phyloP scores from a whole-genome alignment of 1,284 basidiomycete species.

The Macrocybe sp. region DNA sequence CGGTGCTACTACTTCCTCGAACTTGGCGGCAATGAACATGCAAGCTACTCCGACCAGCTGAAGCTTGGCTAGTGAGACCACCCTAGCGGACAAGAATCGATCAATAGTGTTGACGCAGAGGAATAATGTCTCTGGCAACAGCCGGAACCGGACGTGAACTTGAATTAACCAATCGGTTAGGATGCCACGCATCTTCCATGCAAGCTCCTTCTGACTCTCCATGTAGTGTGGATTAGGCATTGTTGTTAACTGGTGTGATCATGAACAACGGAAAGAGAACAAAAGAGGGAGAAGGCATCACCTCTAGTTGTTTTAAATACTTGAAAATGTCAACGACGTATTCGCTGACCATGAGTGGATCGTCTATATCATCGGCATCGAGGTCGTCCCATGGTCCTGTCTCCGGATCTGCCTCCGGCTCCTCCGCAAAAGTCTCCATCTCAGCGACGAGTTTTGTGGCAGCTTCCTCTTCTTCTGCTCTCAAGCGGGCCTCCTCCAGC shows the following conservation, averaged over 20 bases:
- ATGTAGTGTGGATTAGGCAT: conserved; percentile 91
- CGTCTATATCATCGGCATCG: conserved; percentile 90
- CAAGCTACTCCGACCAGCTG: conserved; percentile 95
- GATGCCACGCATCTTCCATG: conserved; percentile 93
- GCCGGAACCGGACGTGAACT: conserved; percentile 90
- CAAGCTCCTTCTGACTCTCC: conserved; percentile 85
- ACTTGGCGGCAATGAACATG: conserved; percentile 92
- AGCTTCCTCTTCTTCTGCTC: conserved; percentile 28
- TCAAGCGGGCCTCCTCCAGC: conserved; percentile 26
- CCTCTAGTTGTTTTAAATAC: conserved; percentile 81
- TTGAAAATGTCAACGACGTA: conserved; percentile 94
- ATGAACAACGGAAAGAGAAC: conserved; percentile 1
- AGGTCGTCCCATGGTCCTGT: conserved; percentile 80
- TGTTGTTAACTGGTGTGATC: conserved; percentile 47
- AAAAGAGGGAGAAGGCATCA: conserved; percentile 29
- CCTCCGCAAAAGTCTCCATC: conserved; percentile 35
- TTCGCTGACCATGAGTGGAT: conserved; percentile 96
- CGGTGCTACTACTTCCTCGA: conserved; percentile 94
- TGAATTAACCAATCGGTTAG: conserved; percentile 98
- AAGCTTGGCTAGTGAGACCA: conserved; percentile 89
- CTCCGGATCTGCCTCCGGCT: conserved; percentile 56
- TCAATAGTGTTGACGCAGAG: conserved; percentile 95
- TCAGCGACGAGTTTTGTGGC: conserved; percentile 32
- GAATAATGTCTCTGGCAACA: conserved; percentile 95
- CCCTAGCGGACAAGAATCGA: conserved; percentile 88